Base-by-base conservation (phyloP, 768 basidiomycete genomes). In the Sutorius australiensis region DNA sequence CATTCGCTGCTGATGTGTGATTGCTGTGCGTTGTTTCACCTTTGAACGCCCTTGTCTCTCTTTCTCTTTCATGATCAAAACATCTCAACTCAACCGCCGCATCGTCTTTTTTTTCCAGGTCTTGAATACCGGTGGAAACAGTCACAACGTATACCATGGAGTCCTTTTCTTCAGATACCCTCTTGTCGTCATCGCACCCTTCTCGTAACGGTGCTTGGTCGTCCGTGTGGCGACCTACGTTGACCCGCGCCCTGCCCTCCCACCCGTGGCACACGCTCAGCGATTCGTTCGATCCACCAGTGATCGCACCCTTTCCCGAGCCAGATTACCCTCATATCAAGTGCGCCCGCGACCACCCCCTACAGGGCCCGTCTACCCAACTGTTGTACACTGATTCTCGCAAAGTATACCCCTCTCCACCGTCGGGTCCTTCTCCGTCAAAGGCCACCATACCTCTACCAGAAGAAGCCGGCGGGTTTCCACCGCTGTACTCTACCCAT, bases 41-140 rank as follows among this genome's bases (percentile, higher is more conserved):
- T n/a, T 24, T 14, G 31, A 17, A 17, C 24, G 24, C 24, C 24
- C 24, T 24, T 24, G 24, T 24, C 24, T 24, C 4, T 24, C 4
- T 4, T 24, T 24, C 24, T 24, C 24, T 24, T 24, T 45, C 44
- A 14, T 27, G 31, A 40, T 51, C 48, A 7, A 9, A 24, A 32
- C 48, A 48, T 48, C 50, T 11, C 10, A 14, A 10, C 13, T 39
- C 30, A 34, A 16, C 21, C 0, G 27, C 33, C 33, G 16, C 38
- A 45, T 34, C 14, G 10, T 33, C 16, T 56, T 51, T 54, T 51
- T 51, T 63, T 53, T 60, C 6, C 42, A 68, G 68, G 58, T 67
- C 60, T 68, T 70, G 67, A 64, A 64, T 68, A 61, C 65, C 57
- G 63, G 54, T 63, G 55, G 57, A 67, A 65, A 55, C 53, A 58